Percentiles rank a stretch among this genome's conserved stretches.
These are phyloP conservation scores for Emericellopsis terricola DNA, from an alignment of 495 filamentous ascomycete genomes.

Conservation along the genomic window DNA sequence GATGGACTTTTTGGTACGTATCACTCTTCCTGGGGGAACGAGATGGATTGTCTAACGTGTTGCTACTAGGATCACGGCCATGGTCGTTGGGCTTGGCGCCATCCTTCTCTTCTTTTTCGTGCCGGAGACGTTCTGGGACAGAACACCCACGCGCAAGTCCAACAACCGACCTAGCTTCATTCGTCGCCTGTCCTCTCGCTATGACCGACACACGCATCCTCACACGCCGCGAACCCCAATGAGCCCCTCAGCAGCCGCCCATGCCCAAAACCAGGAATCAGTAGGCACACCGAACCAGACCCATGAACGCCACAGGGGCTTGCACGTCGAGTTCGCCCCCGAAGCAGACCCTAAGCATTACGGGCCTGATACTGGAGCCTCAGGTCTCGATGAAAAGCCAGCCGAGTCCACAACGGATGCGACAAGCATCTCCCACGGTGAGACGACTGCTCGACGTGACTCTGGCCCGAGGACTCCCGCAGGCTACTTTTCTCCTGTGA, in stretches of 20 bases:
- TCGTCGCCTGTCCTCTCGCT: conserved; percentile 20
- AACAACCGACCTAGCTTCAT: conserved; percentile 18
- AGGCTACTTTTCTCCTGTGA: too few species aligned
- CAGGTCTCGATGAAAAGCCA: too few species aligned
- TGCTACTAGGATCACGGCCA: conserved; percentile 54
- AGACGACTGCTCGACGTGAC: too few species aligned
- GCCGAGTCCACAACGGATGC: too few species aligned
- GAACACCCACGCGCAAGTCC: conserved; percentile 40
- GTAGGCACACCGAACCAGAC: too few species aligned
- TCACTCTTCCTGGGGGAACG: background rate
- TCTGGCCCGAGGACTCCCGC: too few species aligned
- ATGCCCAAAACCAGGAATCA: too few species aligned
- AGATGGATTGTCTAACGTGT: background rate
- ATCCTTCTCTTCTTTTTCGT: conserved; percentile 74
- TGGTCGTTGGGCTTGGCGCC: conserved; percentile 61
- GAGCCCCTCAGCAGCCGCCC: too few species aligned
- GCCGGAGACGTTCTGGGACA: conserved; percentile 94
- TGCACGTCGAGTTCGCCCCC: conserved; percentile 40
- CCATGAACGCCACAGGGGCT: too few species aligned
- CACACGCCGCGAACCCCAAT: conserved; percentile 4
- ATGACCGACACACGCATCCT: background rate
- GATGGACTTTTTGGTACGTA: conserved; percentile 79
- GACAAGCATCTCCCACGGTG: too few species aligned
- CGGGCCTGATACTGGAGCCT: too few species aligned
- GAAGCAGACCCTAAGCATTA: too few species aligned